A percentile compares a stretch with the other conserved stretches of the same genome.
phyloP scores from a whole-genome alignment of 2,329 filamentous ascomycete genomes.

The Phialemoniopsis sp. region DNA sequence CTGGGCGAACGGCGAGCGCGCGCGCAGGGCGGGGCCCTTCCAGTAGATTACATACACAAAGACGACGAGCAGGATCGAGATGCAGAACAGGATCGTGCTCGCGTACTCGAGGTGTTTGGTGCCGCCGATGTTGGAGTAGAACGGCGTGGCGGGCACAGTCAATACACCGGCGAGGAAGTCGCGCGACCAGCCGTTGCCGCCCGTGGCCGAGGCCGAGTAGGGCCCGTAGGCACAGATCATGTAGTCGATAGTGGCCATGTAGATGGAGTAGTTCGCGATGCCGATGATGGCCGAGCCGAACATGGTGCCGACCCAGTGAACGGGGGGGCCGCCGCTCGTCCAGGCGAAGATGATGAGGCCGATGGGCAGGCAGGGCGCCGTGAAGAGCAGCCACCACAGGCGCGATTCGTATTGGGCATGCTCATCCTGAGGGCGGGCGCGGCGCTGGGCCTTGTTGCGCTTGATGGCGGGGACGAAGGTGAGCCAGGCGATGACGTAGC shows the following conservation, averaged over 20 bases:
- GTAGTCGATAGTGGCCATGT: slow-evolving; percentile 76
- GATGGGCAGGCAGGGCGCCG: slow-evolving; percentile 56
- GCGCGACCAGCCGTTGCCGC: slow-evolving; percentile 70
- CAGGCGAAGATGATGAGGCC: slow-evolving; percentile 69
- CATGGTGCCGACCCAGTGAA: slow-evolving; percentile 67
- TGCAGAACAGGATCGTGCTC: slow-evolving; percentile 59
- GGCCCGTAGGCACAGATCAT: slow-evolving; percentile 72
- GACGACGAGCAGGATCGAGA: slow-evolving; percentile 56
- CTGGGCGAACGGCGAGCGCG: slow-evolving; percentile 61
- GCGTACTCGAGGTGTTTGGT: slow-evolving; percentile 54
- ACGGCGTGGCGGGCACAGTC: slow-evolving; percentile 63
- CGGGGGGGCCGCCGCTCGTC: slow-evolving; percentile 57
- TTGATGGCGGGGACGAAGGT: slow-evolving; percentile 54
- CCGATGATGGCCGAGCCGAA: slow-evolving; percentile 63
- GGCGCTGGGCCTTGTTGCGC: slow-evolving; percentile 46
- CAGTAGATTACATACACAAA: slow-evolving; percentile 66
- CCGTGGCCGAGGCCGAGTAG: slow-evolving; percentile 70
- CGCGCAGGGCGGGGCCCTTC: slow-evolving; percentile 56
- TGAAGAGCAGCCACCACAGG: slow-evolving; percentile 61
- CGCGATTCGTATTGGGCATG: slow-evolving; percentile 66
- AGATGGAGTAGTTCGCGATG: slow-evolving; percentile 70
- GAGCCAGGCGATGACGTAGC: slow-evolving; percentile 60
- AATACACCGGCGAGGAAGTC: slow-evolving; percentile 71
- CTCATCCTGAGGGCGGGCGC: slow-evolving; percentile 46
- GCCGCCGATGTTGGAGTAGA: slow-evolving; percentile 54